These are phyloP conservation scores for Microthlaspi erraticum DNA, from an alignment of 345 rosid species.

Conservation along the genomic window DNA sequence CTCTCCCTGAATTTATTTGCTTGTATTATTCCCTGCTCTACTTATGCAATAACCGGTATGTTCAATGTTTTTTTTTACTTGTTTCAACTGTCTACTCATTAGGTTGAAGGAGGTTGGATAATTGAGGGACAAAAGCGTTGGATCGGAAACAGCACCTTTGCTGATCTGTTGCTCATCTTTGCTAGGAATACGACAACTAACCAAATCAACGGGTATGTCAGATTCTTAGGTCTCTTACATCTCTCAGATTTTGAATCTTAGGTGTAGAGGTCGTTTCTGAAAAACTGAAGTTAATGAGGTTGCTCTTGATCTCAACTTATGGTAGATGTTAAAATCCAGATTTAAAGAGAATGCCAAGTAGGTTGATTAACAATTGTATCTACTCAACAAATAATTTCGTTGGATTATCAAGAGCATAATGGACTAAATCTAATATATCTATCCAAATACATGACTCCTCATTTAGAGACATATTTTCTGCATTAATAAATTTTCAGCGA, in stretches of 20 bases:
- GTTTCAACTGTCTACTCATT: constrained; percentile 25
- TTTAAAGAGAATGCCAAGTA: constrained; percentile 1
- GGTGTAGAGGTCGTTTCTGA: constrained; percentile 21
- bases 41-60: constrained; percentile 1
- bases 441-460: constrained; percentile 13
- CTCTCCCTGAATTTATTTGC: constrained; percentile 23
- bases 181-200: constrained; percentile 79
- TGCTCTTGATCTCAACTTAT: constrained; percentile 28
- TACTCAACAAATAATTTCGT: neutral
- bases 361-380: constrained; percentile 7
- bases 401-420: constrained; percentile 4
- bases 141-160: constrained; percentile 98
- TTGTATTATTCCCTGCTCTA: constrained; percentile 15
- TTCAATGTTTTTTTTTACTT: constrained; percentile 17
- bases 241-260: constrained; percentile 22
- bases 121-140: constrained; percentile 95
- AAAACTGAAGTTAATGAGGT: constrained; percentile 25
- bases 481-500: constrained; percentile 3
- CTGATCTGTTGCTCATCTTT: constrained; percentile 83
- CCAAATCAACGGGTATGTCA: constrained; percentile 86
- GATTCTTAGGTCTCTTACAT: constrained; percentile 12
- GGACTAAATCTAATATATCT: neutral
- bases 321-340: constrained; percentile 8
- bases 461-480: constrained; percentile 18
- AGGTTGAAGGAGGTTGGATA: constrained; percentile 94